Conservation (phyloP, 257 asterid species). For the Scutellaria minor region DNA sequence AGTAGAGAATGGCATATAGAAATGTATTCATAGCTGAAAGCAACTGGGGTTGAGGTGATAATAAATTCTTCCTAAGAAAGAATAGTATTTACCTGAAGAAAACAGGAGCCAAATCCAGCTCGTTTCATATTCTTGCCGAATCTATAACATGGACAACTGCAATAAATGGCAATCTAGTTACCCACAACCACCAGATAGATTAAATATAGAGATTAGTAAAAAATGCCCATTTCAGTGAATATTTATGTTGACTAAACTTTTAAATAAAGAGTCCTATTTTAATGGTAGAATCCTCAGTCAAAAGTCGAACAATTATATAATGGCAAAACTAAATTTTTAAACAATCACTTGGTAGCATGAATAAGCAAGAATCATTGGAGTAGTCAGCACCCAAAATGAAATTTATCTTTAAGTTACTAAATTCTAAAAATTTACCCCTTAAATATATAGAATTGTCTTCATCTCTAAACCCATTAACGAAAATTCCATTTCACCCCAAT, state of each 20-base stretch:
- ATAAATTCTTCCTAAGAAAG: neutral
- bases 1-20: neutral
- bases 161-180: conserved; percentile 40
- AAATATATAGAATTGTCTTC: conserved; percentile 4
- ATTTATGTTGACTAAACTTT: no score
- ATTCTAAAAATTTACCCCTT: neutral
- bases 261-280: no score
- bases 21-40: neutral
- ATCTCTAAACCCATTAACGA: neutral
- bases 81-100: conserved; percentile 72
- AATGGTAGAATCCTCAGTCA: conserved; percentile 11
- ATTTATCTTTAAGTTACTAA: neutral
- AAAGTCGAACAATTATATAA: neutral
- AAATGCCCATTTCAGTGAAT: no score
- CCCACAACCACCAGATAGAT: conserved; percentile 26
- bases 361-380: neutral
- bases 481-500: neutral
- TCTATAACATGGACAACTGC: conserved; percentile 97
- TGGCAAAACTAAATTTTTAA: neutral
- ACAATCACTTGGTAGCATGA: conserved; percentile 4
- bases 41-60: neutral
- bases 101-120: conserved; percentile 90
- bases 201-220: no score
- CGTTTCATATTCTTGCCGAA: conserved; percentile 96
- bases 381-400: neutral